Evolutionary conservation across 441 rosid species (phyloP), one percentile per base, ranked within the genome.

Genomic region (Euphorbia schlechtendalii): DNA sequence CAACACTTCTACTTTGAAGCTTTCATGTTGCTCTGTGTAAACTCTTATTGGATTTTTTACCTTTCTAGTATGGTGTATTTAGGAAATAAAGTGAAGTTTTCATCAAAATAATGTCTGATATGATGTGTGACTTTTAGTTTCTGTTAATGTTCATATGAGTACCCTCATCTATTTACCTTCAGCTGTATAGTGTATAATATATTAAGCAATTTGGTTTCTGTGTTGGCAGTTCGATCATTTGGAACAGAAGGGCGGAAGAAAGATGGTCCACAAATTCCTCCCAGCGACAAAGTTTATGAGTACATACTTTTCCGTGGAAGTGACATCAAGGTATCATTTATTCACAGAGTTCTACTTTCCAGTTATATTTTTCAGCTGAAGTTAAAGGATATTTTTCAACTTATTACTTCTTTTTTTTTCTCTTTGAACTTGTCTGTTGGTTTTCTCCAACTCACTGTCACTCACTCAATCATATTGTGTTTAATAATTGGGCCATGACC

Each of bases 161-260:
- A 48, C 5, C 25, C 22, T 48, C 53, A 17, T 48, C 22, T 48
- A 40, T 40, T 34, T 21, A 7, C 17, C 15, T 34, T 14, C 15
- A 51, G 10, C 46, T 24, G 48, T 17, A 18, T 40, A 40, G 15
- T 40, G 30, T 27, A 27, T 27, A 27, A 10, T 7, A 30, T 7
- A 30, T 24, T 0, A 9, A 17, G 2, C 52, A 46, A 41, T 11
- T 34, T 59, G 32, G 11, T 24, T 36, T 51, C 38, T 14, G 0
- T 43, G 28, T 71, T 41, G 66, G 75, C 81, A 90, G 99, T 89
- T 25, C 86, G 97, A 70, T 90, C 99, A 17, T 90, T 90, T 80
- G 99, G 99, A 73, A 90, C 97, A 17, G 97, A 94, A 79, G 97
- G 94, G 74, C 80, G 97, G 78, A 87, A 87, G 73, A 87, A 89